These are phyloP conservation scores for Lactifluus hygrophoroides DNA, from an alignment of 768 basidiomycete genomes.

Conservation along the genomic window DNA sequence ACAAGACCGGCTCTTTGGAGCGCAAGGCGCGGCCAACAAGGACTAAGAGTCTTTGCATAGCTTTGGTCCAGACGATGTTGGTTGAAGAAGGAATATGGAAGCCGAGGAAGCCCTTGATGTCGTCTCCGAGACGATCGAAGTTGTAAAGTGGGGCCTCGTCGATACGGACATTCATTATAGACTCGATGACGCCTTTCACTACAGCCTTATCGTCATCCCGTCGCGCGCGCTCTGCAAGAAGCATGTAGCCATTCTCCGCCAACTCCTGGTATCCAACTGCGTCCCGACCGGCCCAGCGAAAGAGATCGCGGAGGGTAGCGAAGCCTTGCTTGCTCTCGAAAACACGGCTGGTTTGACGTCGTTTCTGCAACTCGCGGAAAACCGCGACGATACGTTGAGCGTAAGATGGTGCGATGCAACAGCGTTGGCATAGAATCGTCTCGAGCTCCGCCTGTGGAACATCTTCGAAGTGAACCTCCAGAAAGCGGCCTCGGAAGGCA, in stretches of 20 bases:
- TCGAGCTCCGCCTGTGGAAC: conserved; percentile 92
- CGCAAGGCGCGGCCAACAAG: conserved; percentile 78
- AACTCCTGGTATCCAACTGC: conserved; percentile 87
- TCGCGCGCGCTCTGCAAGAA: conserved; percentile 85
- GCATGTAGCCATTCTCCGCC: conserved; percentile 95
- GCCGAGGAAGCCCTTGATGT: conserved; percentile 43
- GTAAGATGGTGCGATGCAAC: conserved; percentile 89
- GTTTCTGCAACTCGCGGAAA: conserved; percentile 88
- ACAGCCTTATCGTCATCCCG: conserved; percentile 75
- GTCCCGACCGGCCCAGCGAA: conserved; percentile 92
- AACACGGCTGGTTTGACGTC: conserved; percentile 81
- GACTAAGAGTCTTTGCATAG: conserved; percentile 85
- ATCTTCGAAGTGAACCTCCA: conserved; percentile 96
- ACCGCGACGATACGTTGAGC: conserved; percentile 85
- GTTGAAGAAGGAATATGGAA: conserved; percentile 40
- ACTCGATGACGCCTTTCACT: conserved; percentile 90
- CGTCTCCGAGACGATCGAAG: conserved; percentile 34
- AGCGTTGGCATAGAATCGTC: conserved; percentile 87
- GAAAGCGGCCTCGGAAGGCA: conserved; percentile 93
- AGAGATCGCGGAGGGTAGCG: conserved; percentile 92
- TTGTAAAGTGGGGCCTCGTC: conserved; percentile 65
- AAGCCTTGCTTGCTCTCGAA: conserved; percentile 98
- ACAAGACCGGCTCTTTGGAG: conserved; percentile 87
- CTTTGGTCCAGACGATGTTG: conserved; percentile 81
- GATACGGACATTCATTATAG: conserved; percentile 78